These are phyloP conservation scores for Amanita rubescens DNA, from an alignment of 768 basidiomycete genomes.

Conservation along the genomic window DNA sequence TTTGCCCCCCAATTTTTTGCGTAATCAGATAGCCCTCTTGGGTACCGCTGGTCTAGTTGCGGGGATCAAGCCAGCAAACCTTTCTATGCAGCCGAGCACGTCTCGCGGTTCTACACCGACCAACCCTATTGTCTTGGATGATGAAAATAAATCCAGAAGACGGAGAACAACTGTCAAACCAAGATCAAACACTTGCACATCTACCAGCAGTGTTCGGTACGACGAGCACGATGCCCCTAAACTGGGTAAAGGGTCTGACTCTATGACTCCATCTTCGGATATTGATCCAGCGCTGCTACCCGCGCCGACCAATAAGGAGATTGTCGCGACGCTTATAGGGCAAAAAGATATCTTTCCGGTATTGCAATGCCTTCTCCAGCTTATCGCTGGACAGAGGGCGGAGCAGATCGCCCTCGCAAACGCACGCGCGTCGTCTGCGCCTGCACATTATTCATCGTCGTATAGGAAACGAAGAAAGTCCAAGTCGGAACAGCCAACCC, in stretches of 20 bases:
- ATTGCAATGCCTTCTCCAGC: slow-evolving; percentile 51
- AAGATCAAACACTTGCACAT: slow-evolving; percentile 1
- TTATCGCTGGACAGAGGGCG: slow-evolving; percentile 36
- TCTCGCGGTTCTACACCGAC: slow-evolving; percentile 44
- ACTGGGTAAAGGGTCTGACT: slow-evolving; percentile 4
- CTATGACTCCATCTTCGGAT: slow-evolving; percentile 16
- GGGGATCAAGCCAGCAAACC: slow-evolving; percentile 51
- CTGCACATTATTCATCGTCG: slow-evolving; percentile 8
- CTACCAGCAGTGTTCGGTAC: slow-evolving; percentile 1
- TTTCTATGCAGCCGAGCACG: slow-evolving; percentile 29
- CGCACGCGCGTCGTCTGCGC: slow-evolving; percentile 1
- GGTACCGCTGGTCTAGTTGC: slow-evolving; percentile 68
- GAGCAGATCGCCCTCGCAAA: slow-evolving; percentile 2
- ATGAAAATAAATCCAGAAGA: slow-evolving; percentile 32
- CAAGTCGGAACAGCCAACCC: background rate
- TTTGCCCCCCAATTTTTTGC: slow-evolving; percentile 60
- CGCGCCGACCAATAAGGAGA: slow-evolving; percentile 47
- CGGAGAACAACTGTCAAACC: background rate
- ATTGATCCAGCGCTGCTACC: slow-evolving; percentile 38
- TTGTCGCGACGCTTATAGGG: slow-evolving; percentile 49
- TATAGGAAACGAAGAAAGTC: background rate
- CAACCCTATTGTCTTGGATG: slow-evolving; percentile 70
- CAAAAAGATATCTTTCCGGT: slow-evolving; percentile 66
- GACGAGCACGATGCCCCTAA: slow-evolving; percentile 9
- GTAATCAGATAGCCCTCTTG: slow-evolving; percentile 64